Base-by-base conservation (phyloP, 768 basidiomycete genomes). In the Flagelloscypha sp. region DNA sequence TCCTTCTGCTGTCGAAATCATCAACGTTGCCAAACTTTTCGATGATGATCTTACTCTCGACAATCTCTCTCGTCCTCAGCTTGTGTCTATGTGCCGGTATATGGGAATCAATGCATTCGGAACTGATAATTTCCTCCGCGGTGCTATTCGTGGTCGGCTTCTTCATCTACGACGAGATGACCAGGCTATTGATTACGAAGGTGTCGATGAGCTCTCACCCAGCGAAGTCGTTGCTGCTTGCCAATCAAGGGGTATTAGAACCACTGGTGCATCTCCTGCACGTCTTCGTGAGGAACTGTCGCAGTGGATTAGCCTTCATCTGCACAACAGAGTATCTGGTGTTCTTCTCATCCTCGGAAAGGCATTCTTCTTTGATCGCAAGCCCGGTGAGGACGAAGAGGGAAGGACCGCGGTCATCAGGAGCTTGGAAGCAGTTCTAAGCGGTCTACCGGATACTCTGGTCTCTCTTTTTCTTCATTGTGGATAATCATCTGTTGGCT, bases 61-160 rank as follows among this genome's bases (percentile, higher is more conserved):
- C 71, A 99, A 99, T 56, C 69, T 99, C 38, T 92, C 94, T 5
- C 79, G 95, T 18, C 95, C 95, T n/a, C 95, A 98, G 61, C 74
- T 98, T 19, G 90, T 94, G 13, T 93, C 89, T 1, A 95, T 94
- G 84, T 95, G 81, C 48, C 75, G 90, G 38, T 98, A 99, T 57
- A 95, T 99, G 90, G 88, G 84, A 37, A 75, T 98, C 50, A 94
- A 98, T 61, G 93, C 94, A 3, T 99, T 97, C 52, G 95, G 95
- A 29, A 98, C 94, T 11, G 95, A 99, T 60, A 98, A 97, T 62
- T 98, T 95, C 63, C 71, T 99, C 28, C 84, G 94, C 30, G 89
- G 89, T 23, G 78, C 84, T 23, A 87, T 99, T 54, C 83, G 89
- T 17, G 74, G 76, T 27, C 76, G 89, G 19, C 68, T 99, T 17